Percentiles rank a stretch among this genome's conserved stretches.
These are phyloP conservation scores for Mrakia blollopis DNA, from an alignment of 768 basidiomycete species.

Conservation along the genomic window DNA sequence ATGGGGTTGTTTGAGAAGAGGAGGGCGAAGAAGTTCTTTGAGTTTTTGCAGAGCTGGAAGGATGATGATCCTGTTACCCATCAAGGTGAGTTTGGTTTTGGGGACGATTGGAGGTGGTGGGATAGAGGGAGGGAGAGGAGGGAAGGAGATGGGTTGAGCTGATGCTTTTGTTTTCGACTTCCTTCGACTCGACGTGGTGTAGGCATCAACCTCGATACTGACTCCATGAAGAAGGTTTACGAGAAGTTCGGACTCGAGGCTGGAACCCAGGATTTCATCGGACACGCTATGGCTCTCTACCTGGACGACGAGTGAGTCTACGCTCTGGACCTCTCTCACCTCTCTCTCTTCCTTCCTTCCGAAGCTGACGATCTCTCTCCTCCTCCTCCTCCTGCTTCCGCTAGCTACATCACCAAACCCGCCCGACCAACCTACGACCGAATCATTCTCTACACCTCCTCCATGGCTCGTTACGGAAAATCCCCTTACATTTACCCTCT, in stretches of 20 bases:
- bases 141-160: not conserved
- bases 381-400: slow-evolving; percentile 18
- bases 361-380: not conserved
- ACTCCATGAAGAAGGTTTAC: slow-evolving; percentile 90
- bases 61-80: slow-evolving; percentile 95
- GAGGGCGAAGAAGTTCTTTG: slow-evolving; percentile 96
- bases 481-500: slow-evolving; percentile 99
- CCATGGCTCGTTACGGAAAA: slow-evolving; percentile 98
- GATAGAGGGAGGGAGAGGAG: not conserved
- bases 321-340: too few species aligned
- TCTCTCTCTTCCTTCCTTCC: not conserved
- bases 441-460: slow-evolving; percentile 93
- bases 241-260: slow-evolving; percentile 94
- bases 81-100: slow-evolving; percentile 59
- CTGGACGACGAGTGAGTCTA: slow-evolving; percentile 85
- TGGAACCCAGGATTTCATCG: slow-evolving; percentile 98
- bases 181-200: not conserved
- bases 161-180: not conserved
- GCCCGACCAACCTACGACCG: slow-evolving; percentile 88
- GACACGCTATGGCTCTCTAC: slow-evolving; percentile 98
- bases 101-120: not conserved
- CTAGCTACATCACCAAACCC: slow-evolving; percentile 85
- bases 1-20: slow-evolving; percentile 99
- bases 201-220: slow-evolving; percentile 84
- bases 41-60: slow-evolving; percentile 91